Evolutionary conservation across 768 basidiomycete species (phyloP).

Genomic region (Cystobasidium onofrii): DNA sequence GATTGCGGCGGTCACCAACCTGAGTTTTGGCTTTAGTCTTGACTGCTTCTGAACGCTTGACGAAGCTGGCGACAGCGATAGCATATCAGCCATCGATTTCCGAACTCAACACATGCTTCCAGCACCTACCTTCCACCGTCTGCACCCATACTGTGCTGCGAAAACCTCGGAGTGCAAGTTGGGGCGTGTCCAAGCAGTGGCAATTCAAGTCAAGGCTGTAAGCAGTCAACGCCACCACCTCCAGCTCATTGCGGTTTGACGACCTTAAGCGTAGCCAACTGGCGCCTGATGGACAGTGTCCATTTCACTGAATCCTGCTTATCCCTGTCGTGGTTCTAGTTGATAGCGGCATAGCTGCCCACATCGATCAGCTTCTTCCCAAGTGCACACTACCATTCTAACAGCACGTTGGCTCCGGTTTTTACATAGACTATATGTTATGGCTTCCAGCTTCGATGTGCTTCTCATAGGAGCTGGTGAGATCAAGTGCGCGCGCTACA

Average conservation of each 20-base stretch:
- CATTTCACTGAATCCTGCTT: too few relatives aligned
- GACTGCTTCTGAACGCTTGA: conserved; percentile 47
- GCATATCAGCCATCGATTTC: background rate
- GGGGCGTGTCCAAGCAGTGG: background rate
- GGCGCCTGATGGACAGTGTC: too few relatives aligned
- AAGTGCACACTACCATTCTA: too few relatives aligned
- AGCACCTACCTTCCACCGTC: background rate
- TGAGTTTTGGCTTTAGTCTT: conserved; percentile 56
- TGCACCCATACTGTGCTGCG: background rate
- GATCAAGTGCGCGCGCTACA: conserved; percentile 1
- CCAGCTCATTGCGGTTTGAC: too few relatives aligned
- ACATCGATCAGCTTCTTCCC: too few relatives aligned
- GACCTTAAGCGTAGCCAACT: too few relatives aligned
- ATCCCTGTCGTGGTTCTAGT: too few relatives aligned
- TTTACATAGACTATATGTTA: background rate
- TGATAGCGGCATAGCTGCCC: too few relatives aligned
- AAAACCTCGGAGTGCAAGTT: background rate
- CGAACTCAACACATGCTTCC: background rate
- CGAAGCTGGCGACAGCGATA: conserved; percentile 45
- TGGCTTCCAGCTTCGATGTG: background rate
- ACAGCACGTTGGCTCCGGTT: too few relatives aligned
- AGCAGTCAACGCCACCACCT: too few relatives aligned
- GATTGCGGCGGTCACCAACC: conserved; percentile 82
- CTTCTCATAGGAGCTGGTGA: conserved; percentile 8
- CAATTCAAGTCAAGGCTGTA: background rate